Percentiles rank a stretch among this genome's conserved stretches.
phyloP scores from a whole-genome alignment of 2,329 filamentous ascomycete genomes.

The Fusarium camptoceras region DNA sequence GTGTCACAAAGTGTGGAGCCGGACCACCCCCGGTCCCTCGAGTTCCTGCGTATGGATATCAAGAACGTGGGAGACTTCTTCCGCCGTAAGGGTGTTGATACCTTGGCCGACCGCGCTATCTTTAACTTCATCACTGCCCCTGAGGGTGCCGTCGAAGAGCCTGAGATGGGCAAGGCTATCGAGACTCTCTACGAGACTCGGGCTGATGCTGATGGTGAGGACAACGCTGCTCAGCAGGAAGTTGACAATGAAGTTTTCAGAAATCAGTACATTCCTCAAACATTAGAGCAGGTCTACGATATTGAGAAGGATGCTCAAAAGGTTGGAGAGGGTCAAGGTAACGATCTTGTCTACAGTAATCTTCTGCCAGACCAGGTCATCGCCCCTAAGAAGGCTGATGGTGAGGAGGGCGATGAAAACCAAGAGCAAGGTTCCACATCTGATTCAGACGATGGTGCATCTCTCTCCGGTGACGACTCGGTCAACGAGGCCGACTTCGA shows the following conservation, averaged over 20 bases:
- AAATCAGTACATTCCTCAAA: constrained; percentile 96
- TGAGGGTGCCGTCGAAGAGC: constrained; percentile 70
- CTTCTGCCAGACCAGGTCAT: constrained; percentile 79
- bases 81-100: constrained; percentile 83
- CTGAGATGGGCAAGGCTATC: constrained; percentile 70
- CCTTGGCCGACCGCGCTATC: constrained; percentile 79
- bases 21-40: constrained; percentile 90
- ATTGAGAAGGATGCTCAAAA: constrained; percentile 89
- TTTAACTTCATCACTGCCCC: constrained; percentile 84
- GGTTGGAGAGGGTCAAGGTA: constrained; percentile 77
- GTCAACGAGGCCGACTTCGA: constrained; percentile 68
- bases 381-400: constrained; percentile 51
- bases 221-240: constrained; percentile 70
- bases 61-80: constrained; percentile 98
- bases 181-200: constrained; percentile 74
- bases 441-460: constrained; percentile 61
- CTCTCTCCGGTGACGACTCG: constrained; percentile 58
- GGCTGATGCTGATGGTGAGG: constrained; percentile 61
- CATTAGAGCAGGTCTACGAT: constrained; percentile 94
- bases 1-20: constrained; percentile 98
- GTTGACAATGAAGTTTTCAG: constrained; percentile 93
- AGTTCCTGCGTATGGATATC: constrained; percentile 98
- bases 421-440: constrained; percentile 51
- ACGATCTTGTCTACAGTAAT: constrained; percentile 85
- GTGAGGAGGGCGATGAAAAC: constrained; percentile 54